Base-by-base conservation (phyloP, 106 monocot species). In the Alisma plantagoaquatica region DNA sequence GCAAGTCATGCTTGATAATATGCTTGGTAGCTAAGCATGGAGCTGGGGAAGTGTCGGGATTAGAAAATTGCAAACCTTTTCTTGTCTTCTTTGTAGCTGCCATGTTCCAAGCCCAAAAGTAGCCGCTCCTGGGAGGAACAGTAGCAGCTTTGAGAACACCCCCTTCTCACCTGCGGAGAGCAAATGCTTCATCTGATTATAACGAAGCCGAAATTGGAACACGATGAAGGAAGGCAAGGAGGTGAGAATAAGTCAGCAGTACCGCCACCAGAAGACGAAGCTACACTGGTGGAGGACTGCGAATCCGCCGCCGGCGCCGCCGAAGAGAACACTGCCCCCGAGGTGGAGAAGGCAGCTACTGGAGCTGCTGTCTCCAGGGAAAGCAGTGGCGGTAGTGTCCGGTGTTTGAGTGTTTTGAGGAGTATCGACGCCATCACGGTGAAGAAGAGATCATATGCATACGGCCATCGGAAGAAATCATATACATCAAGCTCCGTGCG, bases 71-170 rank as follows among this genome's bases (percentile, higher is more conserved):
- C 26, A 23, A 31, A 98, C 89, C 84, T 89, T 98, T 32, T 98
- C 96, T 59, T 82, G 73, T 51, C 96, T 70, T 47, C 96, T 59
- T 49, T 79, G 45, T 44, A 98, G 70, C 59, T 98, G 96, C 96
- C 96, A 89, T 33, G 81, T 82, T 18, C 96, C 96, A 12, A 98
- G 96, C 26, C 81, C 89, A 49, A 98, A 89, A 29, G 82, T 82
- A 59, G 80, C 75, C 21, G 82, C 89, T 18, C 96, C 96, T 15
- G 96, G 96, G 21, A 89, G 64, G 38, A 98, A 98, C 14, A 98
- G 76, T 16, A 85, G 66, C 27, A 71, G 31, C 33, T 82, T 90
- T 16, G 85, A 73, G 73, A 66, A 82, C 60, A 32, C 41, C 54
- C 78, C 78, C 6, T 63, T 56, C 51, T 76, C 69, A 4, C 70